phyloP scores from a whole-genome alignment of 2,329 filamentous ascomycete species.

The Ceratocystis colombiana region DNA sequence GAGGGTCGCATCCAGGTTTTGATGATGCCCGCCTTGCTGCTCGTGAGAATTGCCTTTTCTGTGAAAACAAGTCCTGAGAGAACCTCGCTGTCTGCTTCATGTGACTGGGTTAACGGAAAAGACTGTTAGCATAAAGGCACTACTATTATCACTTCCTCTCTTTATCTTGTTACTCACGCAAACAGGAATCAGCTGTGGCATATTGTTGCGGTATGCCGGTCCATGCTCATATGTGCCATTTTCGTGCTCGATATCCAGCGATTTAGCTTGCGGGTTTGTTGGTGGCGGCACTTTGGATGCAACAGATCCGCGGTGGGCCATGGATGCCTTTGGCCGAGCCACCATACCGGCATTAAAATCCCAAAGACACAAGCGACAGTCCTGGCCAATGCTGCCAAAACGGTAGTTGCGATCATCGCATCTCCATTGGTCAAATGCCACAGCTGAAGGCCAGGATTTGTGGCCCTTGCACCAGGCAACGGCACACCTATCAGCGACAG shows the following conservation, averaged over 20 bases:
- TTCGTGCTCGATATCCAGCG: slow-evolving; percentile 21
- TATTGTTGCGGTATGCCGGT: slow-evolving; percentile 14
- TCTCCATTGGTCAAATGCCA: slow-evolving; percentile 93
- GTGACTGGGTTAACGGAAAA: slow-evolving; percentile 41
- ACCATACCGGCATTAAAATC: slow-evolving; percentile 97
- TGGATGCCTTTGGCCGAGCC: slow-evolving; percentile 73
- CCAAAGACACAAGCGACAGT: slow-evolving; percentile 83
- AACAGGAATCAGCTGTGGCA: slow-evolving; percentile 24
- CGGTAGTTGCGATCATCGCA: slow-evolving; percentile 93
- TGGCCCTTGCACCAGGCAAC: slow-evolving; percentile 91
- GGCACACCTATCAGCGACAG: slow-evolving; percentile 67
- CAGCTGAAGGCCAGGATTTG: slow-evolving; percentile 86
- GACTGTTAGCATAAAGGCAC: slow-evolving; percentile 2
- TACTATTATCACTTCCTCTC: neutral
- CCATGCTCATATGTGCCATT: slow-evolving; percentile 25
- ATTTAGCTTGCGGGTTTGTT: slow-evolving; percentile 35
- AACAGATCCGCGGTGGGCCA: slow-evolving; percentile 46
- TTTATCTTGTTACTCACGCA: slow-evolving; percentile 29
- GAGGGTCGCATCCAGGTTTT: slow-evolving; percentile 61
- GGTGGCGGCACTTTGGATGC: slow-evolving; percentile 33
- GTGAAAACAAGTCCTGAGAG: slow-evolving; percentile 49
- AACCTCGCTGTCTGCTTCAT: slow-evolving; percentile 20
- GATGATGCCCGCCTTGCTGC: slow-evolving; percentile 75
- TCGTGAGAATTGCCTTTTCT: slow-evolving; percentile 83
- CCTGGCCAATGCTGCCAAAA: slow-evolving; percentile 91